phyloP scores from a whole-genome alignment of 2,329 filamentous ascomycete genomes.

The Parascedosporium putredinis region DNA sequence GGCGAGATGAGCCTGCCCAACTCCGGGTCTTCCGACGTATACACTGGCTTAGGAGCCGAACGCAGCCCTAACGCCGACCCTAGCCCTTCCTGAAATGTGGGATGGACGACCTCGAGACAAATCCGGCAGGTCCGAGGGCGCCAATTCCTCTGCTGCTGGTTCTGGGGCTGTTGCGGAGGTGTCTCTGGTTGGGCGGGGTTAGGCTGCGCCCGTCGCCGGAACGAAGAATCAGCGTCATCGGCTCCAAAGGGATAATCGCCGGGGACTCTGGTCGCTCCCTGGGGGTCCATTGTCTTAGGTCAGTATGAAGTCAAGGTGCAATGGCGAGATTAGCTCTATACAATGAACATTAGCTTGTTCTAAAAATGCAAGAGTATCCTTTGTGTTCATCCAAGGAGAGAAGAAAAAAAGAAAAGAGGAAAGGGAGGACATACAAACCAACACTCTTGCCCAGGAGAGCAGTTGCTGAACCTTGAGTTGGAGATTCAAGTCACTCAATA shows the following conservation, averaged over 20 bases:
- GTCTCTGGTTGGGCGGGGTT: background rate
- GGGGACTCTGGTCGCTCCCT: background rate
- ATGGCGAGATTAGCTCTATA: background rate
- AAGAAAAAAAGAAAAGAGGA: too few species aligned
- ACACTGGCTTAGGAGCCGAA: conserved; percentile 32
- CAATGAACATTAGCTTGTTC: background rate
- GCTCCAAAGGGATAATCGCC: background rate
- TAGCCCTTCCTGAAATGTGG: conserved; percentile 31
- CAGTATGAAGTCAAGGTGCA: background rate
- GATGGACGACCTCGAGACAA: conserved; percentile 61
- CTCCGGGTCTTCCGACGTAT: conserved; percentile 63
- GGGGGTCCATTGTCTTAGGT: background rate
- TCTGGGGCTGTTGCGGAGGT: background rate
- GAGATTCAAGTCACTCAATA: too few species aligned
- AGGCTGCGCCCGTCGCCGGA: background rate
- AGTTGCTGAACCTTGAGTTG: too few species aligned
- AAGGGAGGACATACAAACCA: too few species aligned
- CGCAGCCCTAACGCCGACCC: conserved; percentile 23
- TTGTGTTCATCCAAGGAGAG: too few species aligned
- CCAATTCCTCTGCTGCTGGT: conserved; percentile 37
- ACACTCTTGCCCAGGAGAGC: too few species aligned
- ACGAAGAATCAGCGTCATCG: background rate
- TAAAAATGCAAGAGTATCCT: background rate
- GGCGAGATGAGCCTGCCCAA: conserved; percentile 75
- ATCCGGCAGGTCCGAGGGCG: conserved; percentile 75